Percentiles rank a stretch among this genome's conserved stretches.
phyloP scores from a whole-genome alignment of 805 yeast genomes.

The Hanseniaspora pseudoguilliermondii region DNA sequence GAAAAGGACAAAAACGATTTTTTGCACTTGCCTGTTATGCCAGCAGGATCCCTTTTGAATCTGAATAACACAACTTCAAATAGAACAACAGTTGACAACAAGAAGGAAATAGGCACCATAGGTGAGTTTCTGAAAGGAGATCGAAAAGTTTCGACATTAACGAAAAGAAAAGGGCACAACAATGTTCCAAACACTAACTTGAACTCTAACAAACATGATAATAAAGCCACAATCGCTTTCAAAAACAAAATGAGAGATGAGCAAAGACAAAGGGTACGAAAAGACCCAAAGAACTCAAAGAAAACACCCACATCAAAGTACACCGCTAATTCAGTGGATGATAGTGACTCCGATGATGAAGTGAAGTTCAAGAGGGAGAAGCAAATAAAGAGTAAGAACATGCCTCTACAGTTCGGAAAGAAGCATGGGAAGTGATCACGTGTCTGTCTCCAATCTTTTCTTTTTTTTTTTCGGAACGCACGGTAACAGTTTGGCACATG shows the following conservation, averaged over 20 bases:
- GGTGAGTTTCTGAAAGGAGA: conserved; percentile 28
- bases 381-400: conserved; percentile 20
- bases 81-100: neutral
- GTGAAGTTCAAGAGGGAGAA: conserved; percentile 17
- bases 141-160: conserved; percentile 24
- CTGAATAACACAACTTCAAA: conserved; percentile 13
- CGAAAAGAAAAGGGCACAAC: conserved; percentile 22
- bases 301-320: neutral
- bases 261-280: conserved; percentile 16
- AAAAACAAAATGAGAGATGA: conserved; percentile 25
- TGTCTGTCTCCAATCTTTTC: neutral
- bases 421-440: conserved; percentile 16
- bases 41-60: conserved; percentile 25
- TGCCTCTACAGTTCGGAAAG: conserved; percentile 20
- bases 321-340: neutral
- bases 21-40: conserved; percentile 25
- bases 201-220: conserved; percentile 25
- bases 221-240: conserved; percentile 27
- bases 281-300: neutral
- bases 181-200: conserved; percentile 13
- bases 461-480: neutral
- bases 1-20: conserved; percentile 20
- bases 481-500: too few species aligned
- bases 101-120: conserved; percentile 24
- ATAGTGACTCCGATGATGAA: conserved; percentile 11